phyloP scores from a whole-genome alignment of 331 rosid species.

The Pyrus hybrid region DNA sequence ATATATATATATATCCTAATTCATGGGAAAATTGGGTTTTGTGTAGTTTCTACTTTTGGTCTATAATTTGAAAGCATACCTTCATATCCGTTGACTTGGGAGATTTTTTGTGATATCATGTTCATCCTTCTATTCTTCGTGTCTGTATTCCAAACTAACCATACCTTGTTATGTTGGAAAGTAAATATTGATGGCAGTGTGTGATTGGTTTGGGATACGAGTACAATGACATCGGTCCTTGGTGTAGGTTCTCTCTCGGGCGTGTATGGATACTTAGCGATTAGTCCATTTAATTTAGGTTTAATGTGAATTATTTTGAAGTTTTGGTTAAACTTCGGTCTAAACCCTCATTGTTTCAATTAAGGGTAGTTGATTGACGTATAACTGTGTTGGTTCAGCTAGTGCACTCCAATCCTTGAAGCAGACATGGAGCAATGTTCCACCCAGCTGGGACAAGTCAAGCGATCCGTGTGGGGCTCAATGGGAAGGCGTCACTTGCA shows the following conservation, averaged over 20 bases:
- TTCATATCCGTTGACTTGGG: not conserved
- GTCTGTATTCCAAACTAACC: no score
- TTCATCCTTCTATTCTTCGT: not conserved
- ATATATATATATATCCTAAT: not conserved
- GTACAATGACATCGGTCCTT: no score
- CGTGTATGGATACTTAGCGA: not conserved
- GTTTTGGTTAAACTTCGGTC: not conserved
- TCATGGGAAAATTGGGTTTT: not conserved
- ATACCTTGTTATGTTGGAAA: no score
- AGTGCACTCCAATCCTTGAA: constrained; percentile 46
- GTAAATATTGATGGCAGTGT: no score
- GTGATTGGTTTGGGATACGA: no score
- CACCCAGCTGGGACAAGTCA: constrained; percentile 78
- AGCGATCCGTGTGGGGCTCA: constrained; percentile 65
- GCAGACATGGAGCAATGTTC: constrained; percentile 47
- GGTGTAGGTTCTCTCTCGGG: not conserved
- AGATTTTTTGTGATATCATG: not conserved
- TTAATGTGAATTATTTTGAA: not conserved
- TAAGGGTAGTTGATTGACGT: not conserved
- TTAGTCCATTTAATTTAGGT: not conserved
- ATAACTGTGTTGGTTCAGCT: constrained; percentile 29
- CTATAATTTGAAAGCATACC: no score
- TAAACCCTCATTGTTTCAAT: not conserved
- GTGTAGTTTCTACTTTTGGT: not conserved
- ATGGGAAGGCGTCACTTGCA: constrained; percentile 95